phyloP scores from a whole-genome alignment of 192 early-diverging fungal genomes.

The Thoreauomyces humboldtii region DNA sequence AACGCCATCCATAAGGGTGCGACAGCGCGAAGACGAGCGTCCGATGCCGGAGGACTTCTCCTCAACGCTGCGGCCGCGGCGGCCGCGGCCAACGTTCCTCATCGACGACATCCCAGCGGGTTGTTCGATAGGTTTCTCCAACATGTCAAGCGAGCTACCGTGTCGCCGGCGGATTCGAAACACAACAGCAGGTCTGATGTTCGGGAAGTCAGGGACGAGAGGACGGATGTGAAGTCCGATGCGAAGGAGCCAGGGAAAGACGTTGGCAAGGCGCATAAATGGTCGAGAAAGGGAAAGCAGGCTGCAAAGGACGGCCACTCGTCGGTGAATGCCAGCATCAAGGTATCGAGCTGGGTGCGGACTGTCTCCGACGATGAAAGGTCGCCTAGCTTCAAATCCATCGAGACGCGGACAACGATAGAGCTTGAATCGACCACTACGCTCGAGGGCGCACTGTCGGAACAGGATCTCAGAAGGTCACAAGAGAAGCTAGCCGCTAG shows the following conservation, averaged over 20 bases:
- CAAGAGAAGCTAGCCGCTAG: not conserved
- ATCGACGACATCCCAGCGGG: conserved; percentile 9
- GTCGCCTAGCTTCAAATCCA: not conserved
- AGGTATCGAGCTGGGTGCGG: not conserved
- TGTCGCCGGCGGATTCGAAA: not conserved
- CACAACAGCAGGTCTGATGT: conserved; percentile 1
- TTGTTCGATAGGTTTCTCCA: conserved; percentile 22
- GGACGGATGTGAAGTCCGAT: not conserved
- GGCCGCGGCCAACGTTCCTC: not conserved
- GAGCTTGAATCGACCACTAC: not conserved
- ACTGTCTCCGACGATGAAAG: conserved; percentile 11
- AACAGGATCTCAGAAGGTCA: not conserved
- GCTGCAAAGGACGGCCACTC: not conserved
- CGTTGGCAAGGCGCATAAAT: conserved; percentile 3
- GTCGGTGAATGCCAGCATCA: not conserved
- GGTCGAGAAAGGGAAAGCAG: conserved; percentile 2
- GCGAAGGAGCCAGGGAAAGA: not conserved
- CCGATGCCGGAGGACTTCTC: conserved; percentile 4
- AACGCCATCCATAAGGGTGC: not conserved
- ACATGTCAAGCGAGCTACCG: conserved; percentile 14
- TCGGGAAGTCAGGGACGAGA: not conserved
- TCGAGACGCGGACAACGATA: not conserved
- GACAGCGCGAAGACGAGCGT: not conserved
- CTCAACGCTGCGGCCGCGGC: not conserved
- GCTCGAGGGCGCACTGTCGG: not conserved